Conservation (phyloP, 345 rosid species). For the Reutealis trisperma region DNA sequence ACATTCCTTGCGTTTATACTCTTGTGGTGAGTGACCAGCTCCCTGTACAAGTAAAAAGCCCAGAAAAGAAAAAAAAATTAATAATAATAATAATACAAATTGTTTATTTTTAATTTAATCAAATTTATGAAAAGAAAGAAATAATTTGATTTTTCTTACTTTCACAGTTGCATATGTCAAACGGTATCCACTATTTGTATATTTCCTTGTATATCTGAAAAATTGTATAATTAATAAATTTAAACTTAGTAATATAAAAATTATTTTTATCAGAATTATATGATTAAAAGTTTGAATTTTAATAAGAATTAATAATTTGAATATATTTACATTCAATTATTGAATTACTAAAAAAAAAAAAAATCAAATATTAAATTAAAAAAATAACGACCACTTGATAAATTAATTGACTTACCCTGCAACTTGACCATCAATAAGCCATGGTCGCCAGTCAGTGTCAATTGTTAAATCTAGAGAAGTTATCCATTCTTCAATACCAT, state of each 20-base stretch:
- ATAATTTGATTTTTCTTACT: constrained; percentile 13
- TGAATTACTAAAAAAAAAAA: neutral
- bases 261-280: too few relatives aligned
- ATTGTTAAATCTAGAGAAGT: constrained; percentile 26
- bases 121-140: too few relatives aligned
- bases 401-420: constrained; percentile 27
- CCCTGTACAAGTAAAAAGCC: constrained; percentile 16
- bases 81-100: too few relatives aligned
- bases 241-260: too few relatives aligned
- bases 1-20: constrained; percentile 28
- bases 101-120: too few relatives aligned
- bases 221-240: too few relatives aligned
- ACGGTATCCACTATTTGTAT: neutral
- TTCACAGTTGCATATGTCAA: constrained; percentile 34
- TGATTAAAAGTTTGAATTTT: too few relatives aligned
- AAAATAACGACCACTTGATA: neutral
- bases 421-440: constrained; percentile 44
- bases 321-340: too few relatives aligned
- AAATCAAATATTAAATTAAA: neutral
- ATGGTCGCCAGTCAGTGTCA: constrained; percentile 35
- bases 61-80: too few relatives aligned
- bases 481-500: constrained; percentile 38
- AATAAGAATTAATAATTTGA: too few relatives aligned
- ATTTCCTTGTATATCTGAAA: constrained; percentile 18
- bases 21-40: constrained; percentile 36